Evolutionary conservation across 1,284 basidiomycete genomes (phyloP).

Genomic region (Heliocybe sulcata): DNA sequence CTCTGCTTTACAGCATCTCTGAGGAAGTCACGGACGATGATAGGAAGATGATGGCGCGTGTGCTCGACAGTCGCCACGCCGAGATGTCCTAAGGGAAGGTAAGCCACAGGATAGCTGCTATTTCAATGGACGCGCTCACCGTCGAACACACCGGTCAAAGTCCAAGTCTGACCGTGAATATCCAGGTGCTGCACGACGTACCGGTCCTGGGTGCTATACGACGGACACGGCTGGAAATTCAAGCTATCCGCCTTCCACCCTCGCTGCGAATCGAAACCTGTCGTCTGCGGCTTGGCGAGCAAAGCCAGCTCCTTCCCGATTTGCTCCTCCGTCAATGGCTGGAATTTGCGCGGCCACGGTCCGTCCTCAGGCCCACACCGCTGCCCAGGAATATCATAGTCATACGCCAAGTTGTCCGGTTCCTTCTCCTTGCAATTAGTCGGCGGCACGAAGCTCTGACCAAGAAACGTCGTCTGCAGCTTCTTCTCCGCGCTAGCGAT

Average conservation of each 20-base stretch:
- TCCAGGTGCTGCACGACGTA: slow-evolving; percentile 51
- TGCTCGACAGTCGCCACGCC: slow-evolving; percentile 65
- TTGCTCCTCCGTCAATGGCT: slow-evolving; percentile 33
- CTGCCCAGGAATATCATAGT: slow-evolving; percentile 47
- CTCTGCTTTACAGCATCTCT: slow-evolving; percentile 27
- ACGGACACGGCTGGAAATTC: slow-evolving; percentile 55
- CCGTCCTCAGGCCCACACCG: slow-evolving; percentile 53
- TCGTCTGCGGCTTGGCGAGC: slow-evolving; percentile 41
- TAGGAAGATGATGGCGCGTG: slow-evolving; percentile 58
- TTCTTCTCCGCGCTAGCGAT: not conserved
- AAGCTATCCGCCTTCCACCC: slow-evolving; percentile 44
- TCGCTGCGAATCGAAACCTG: slow-evolving; percentile 26
- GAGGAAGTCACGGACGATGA: slow-evolving; percentile 55
- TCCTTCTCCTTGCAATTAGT: not conserved
- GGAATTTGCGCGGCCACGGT: slow-evolving; percentile 53
- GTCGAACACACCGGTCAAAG: slow-evolving; percentile 62
- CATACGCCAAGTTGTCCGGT: slow-evolving; percentile 1
- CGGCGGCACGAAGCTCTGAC: not conserved
- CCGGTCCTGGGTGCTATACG: slow-evolving; percentile 48
- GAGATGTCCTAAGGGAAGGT: slow-evolving; percentile 43
- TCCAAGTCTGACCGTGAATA: slow-evolving; percentile 49
- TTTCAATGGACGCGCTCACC: slow-evolving; percentile 30
- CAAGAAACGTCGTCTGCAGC: not conserved
- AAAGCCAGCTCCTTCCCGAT: slow-evolving; percentile 40
- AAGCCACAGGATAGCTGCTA: slow-evolving; percentile 7